phyloP scores from a whole-genome alignment of 148 eudicot species.

The Arbutus unedo region DNA sequence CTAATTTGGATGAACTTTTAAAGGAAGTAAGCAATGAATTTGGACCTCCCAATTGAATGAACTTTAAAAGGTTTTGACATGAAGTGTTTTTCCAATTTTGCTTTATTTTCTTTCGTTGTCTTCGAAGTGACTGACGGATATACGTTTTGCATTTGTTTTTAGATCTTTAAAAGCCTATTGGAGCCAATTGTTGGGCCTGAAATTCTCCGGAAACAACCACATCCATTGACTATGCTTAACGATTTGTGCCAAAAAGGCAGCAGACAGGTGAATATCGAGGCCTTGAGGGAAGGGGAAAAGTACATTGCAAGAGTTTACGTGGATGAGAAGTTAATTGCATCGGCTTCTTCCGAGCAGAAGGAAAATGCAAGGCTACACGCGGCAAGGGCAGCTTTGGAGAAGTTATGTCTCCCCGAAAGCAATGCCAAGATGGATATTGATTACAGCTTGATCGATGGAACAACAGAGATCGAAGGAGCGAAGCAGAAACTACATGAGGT shows the following conservation, averaged over 20 bases:
- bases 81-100: neutral
- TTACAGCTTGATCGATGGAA: slow-evolving; percentile 18
- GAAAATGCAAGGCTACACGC: slow-evolving; percentile 72
- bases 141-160: neutral
- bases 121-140: neutral
- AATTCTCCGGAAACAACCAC: slow-evolving; percentile 53
- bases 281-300: slow-evolving; percentile 14
- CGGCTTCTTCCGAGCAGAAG: slow-evolving; percentile 49
- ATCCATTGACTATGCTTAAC: slow-evolving; percentile 69
- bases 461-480: slow-evolving; percentile 41
- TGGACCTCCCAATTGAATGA: neutral
- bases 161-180: slow-evolving; percentile 41
- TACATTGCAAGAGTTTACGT: slow-evolving; percentile 41
- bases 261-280: neutral
- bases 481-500: slow-evolving; percentile 46
- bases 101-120: neutral
- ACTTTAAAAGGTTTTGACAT: neutral
- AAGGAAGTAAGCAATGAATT: neutral
- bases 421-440: slow-evolving; percentile 19
- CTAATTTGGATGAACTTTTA: neutral
- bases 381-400: slow-evolving; percentile 53
- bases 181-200: slow-evolving; percentile 73
- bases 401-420: slow-evolving; percentile 34
- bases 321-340: slow-evolving; percentile 47
- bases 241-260: slow-evolving; percentile 53